A percentile compares a stretch with the other conserved stretches of the same genome.
Evolutionary conservation across 805 yeast genomes (phyloP).

Genomic region (Metschnikowia henanensis): DNA sequence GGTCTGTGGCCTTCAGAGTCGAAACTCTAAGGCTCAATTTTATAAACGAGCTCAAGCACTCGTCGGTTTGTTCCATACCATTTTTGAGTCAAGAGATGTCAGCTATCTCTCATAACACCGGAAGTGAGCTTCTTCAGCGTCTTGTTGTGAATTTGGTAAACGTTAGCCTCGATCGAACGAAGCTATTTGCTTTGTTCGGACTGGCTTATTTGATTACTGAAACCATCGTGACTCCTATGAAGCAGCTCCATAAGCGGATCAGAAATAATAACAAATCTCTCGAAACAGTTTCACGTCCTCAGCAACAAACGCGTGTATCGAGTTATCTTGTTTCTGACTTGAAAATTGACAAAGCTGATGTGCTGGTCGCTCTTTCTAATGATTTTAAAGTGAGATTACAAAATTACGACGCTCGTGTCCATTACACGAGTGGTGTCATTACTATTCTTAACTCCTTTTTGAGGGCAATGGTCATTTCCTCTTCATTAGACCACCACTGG

Average conservation of each 20-base stretch:
- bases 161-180: conserved; percentile 28
- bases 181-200: conserved; percentile 34
- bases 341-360: conserved; percentile 12
- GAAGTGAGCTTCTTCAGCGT: conserved; percentile 4
- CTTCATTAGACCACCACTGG: conserved; percentile 14
- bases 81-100: conserved; percentile 13
- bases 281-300: background rate
- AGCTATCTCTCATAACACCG: conserved; percentile 2
- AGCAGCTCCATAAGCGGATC: conserved; percentile 23
- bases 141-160: conserved; percentile 18
- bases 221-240: conserved; percentile 31
- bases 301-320: background rate
- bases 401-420: conserved; percentile 2
- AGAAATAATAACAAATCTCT: conserved; percentile 21
- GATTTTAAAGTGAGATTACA: conserved; percentile 22
- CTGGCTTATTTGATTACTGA: conserved; percentile 31
- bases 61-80: conserved; percentile 24
- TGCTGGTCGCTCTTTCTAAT: conserved; percentile 13
- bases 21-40: conserved; percentile 19
- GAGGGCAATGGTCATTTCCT: conserved; percentile 14
- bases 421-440: background rate
- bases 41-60: conserved; percentile 16
- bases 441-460: conserved; percentile 6
- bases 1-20: conserved; percentile 23
- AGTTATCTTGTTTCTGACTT: conserved; percentile 4